Evolutionary conservation across 768 basidiomycete genomes (phyloP).

Genomic region (Cystofilobasidium macerans): DNA sequence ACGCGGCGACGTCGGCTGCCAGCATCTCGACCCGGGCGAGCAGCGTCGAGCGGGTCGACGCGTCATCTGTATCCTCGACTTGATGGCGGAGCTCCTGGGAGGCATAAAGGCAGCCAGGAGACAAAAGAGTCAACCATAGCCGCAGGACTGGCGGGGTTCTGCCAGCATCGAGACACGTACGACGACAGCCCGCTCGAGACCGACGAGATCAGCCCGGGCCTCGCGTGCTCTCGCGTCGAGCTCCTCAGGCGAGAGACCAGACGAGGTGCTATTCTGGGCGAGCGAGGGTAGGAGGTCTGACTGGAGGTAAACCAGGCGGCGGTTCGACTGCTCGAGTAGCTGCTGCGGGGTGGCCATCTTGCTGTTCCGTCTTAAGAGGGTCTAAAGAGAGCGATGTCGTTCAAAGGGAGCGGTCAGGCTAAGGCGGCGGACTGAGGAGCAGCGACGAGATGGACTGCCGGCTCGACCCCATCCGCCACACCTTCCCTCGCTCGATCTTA

Average conservation of each 20-base stretch:
- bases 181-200: conserved; percentile 56
- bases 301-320: background rate
- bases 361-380: too few species aligned
- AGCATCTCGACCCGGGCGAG: conserved; percentile 45
- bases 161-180: too few species aligned
- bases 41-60: conserved; percentile 35
- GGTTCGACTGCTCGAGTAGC: background rate
- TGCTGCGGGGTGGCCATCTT: background rate
- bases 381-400: too few species aligned
- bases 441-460: too few species aligned
- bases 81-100: conserved; percentile 54
- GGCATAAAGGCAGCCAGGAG: conserved; percentile 23
- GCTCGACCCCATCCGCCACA: too few species aligned
- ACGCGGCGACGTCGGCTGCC: conserved; percentile 38
- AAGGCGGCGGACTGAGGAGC: too few species aligned
- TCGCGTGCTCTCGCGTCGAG: conserved; percentile 46
- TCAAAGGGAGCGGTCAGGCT: too few species aligned
- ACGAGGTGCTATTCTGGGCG: background rate
- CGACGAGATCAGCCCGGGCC: conserved; percentile 62
- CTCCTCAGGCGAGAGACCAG: background rate
- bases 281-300: background rate
- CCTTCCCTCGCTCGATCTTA: too few species aligned
- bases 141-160: too few species aligned
- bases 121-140: too few species aligned
- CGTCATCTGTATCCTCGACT: conserved; percentile 53